Conservation (phyloP, 805 yeast species). For the Yarrowia sp. region DNA sequence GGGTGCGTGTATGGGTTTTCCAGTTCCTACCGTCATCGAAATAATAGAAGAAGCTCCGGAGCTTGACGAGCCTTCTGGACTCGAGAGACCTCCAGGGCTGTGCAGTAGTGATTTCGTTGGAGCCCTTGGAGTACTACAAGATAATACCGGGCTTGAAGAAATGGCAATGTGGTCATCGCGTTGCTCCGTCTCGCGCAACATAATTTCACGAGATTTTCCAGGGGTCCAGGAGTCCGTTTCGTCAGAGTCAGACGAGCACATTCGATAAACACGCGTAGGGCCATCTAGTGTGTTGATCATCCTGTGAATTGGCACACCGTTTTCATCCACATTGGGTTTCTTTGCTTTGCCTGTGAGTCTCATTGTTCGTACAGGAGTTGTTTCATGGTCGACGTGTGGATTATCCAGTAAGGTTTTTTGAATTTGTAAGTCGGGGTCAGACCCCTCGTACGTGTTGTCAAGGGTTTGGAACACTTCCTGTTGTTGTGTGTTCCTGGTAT, state of each 20-base stretch:
- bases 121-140: neutral
- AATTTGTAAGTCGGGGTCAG: neutral
- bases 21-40: neutral
- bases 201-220: neutral
- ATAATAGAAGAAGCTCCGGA: neutral
- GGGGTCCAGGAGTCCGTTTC: constrained; percentile 1
- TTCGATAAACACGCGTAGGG: neutral
- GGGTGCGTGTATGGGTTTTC: neutral
- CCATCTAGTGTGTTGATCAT: neutral
- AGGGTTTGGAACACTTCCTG: no score
- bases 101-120: neutral
- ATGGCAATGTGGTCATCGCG: neutral
- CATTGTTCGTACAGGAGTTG: neutral
- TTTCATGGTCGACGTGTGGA: neutral
- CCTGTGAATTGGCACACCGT: neutral
- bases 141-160: neutral
- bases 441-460: no score
- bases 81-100: neutral
- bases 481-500: neutral
- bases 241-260: constrained; percentile 7
- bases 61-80: neutral
- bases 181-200: neutral
- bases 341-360: neutral
- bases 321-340: neutral
- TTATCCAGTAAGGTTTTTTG: neutral